phyloP scores from a whole-genome alignment of 2,329 filamentous ascomycete genomes.

The Exophiala lecanii-corni region DNA sequence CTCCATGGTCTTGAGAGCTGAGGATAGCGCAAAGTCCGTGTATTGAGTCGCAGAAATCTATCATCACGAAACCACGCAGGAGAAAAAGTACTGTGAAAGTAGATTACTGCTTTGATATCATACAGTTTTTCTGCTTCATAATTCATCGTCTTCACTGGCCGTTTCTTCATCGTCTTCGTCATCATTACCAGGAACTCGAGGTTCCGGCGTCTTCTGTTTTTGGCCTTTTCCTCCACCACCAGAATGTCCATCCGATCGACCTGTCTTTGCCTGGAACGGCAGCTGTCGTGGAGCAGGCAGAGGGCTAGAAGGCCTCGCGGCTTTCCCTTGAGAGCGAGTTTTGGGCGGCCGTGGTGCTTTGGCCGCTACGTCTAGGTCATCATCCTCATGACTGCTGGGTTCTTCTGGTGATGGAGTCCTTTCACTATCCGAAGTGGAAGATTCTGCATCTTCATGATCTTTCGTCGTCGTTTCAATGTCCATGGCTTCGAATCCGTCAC shows the following conservation, averaged over 20 bases:
- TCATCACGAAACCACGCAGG: no score
- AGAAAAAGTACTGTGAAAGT: no score
- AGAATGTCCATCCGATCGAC: background rate
- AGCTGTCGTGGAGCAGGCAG: slow-evolving; percentile 18
- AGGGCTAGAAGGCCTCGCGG: slow-evolving; percentile 6
- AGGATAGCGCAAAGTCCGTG: no score
- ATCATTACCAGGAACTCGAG: slow-evolving; percentile 14
- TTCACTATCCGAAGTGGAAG: slow-evolving; percentile 5
- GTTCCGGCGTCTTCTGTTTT: background rate
- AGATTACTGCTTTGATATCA: no score
- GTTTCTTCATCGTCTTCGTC: slow-evolving; percentile 24
- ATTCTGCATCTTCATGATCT: slow-evolving; percentile 6
- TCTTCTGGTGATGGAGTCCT: slow-evolving; percentile 9
- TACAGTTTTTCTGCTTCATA: no score
- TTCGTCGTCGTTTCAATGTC: slow-evolving; percentile 8
- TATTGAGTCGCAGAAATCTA: no score
- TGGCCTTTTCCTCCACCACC: background rate
- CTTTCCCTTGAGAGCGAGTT: slow-evolving; percentile 5
- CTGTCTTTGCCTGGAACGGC: slow-evolving; percentile 14
- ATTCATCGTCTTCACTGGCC: slow-evolving; percentile 25
- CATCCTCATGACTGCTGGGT: slow-evolving; percentile 14
- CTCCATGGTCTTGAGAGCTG: no score
- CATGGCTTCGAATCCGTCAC: slow-evolving; percentile 23
- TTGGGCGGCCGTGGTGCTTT: slow-evolving; percentile 4
- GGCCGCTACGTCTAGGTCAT: slow-evolving; percentile 10